These are phyloP conservation scores for Scheffersomyces lignosus DNA, from an alignment of 805 yeast species.

Conservation along the genomic window DNA sequence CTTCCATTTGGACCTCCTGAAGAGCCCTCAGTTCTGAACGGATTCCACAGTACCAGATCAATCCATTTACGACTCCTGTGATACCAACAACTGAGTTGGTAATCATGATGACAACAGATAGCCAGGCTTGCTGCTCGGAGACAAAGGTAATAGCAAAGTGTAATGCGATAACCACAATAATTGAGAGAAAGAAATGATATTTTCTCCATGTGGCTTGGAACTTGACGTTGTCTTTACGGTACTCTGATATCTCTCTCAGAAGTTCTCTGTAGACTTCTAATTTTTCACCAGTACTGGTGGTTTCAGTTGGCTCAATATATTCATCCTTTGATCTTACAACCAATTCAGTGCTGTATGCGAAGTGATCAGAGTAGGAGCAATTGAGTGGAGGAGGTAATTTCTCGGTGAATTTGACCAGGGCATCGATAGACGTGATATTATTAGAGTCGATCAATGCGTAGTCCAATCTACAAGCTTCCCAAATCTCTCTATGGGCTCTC, in stretches of 20 bases:
- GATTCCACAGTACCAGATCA: slow-evolving; percentile 79
- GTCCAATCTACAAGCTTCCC: slow-evolving; percentile 86
- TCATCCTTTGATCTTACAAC: slow-evolving; percentile 10
- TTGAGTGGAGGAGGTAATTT: slow-evolving; percentile 49
- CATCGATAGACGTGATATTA: slow-evolving; percentile 54
- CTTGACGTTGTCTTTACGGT: slow-evolving; percentile 47
- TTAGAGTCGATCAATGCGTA: slow-evolving; percentile 76
- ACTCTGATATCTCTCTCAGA: slow-evolving; percentile 38
- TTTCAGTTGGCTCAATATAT: slow-evolving; percentile 3
- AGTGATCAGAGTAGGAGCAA: slow-evolving; percentile 87
- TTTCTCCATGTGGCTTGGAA: slow-evolving; percentile 68
- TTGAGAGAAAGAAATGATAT: slow-evolving; percentile 59
- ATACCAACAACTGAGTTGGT: slow-evolving; percentile 55
- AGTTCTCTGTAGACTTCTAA: slow-evolving; percentile 39
- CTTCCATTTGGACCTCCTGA: slow-evolving; percentile 71
- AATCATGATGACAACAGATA: slow-evolving; percentile 62
- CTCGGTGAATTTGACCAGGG: slow-evolving; percentile 75
- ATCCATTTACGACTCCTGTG: slow-evolving; percentile 72
- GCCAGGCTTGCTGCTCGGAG: slow-evolving; percentile 55
- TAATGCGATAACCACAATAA: slow-evolving; percentile 43
- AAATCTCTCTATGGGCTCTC: slow-evolving; percentile 55
- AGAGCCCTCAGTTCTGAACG: slow-evolving; percentile 77
- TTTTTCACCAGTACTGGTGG: slow-evolving; percentile 13
- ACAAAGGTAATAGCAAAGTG: slow-evolving; percentile 63
- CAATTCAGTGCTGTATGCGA: slow-evolving; percentile 61